Evolutionary conservation across 345 rosid species (phyloP).

Genomic region (Bruguiera parviflora): DNA sequence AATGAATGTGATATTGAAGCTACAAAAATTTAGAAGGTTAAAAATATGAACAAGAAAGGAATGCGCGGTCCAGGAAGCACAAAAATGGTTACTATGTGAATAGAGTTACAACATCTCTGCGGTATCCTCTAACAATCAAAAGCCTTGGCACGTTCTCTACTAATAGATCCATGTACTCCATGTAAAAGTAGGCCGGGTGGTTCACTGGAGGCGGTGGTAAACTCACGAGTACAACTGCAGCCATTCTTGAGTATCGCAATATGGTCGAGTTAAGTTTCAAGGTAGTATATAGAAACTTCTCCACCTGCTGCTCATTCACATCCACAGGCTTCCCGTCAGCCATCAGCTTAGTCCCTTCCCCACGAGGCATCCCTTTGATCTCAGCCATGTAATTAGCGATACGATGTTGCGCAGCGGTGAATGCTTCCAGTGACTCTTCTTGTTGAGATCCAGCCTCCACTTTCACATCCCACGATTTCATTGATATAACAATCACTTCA

Average conservation of each 20-base stretch:
- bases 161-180: conserved; percentile 98
- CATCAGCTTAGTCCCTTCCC: conserved; percentile 43
- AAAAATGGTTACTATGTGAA: conserved; percentile 55
- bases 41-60: conserved; percentile 28
- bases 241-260: conserved; percentile 74
- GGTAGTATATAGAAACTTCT: conserved; percentile 77
- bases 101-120: conserved; percentile 92
- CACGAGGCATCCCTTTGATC: conserved; percentile 47
- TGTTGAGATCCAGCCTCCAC: conserved; percentile 59
- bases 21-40: conserved; percentile 3
- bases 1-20: conserved; percentile 29
- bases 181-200: conserved; percentile 92
- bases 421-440: conserved; percentile 77
- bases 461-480: conserved; percentile 87
- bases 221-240: conserved; percentile 89
- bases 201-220: conserved; percentile 64
- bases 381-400: conserved; percentile 61
- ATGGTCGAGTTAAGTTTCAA: conserved; percentile 83
- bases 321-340: conserved; percentile 75
- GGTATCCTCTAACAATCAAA: conserved; percentile 96
- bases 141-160: conserved; percentile 93
- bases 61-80: neutral
- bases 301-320: conserved; percentile 77
- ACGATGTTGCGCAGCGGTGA: conserved; percentile 66
- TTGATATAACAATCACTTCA: conserved; percentile 86